Percentiles rank a stretch among this genome's conserved stretches.
Conservation (phyloP, 163 green algal species). For the Trebouxia gelatinosa region DNA sequence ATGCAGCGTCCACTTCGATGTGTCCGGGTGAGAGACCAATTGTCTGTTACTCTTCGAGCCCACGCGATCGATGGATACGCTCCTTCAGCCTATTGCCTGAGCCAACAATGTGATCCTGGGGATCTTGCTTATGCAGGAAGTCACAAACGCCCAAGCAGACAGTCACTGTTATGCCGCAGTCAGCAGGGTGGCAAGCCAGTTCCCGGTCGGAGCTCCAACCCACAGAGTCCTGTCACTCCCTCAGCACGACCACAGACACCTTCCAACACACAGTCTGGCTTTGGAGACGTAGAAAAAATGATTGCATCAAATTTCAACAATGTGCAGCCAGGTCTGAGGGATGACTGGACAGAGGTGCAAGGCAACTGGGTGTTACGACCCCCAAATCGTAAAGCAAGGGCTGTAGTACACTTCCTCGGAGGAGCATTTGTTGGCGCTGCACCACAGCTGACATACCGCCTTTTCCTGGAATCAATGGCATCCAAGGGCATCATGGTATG, state of each 20-base stretch:
- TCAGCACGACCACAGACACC: slow-evolving; percentile 7
- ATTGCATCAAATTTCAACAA: slow-evolving; percentile 29
- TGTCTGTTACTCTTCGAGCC: too few relatives aligned
- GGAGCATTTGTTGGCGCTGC: slow-evolving; percentile 87
- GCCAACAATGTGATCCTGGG: too few relatives aligned
- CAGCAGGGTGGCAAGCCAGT: neutral
- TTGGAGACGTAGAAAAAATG: slow-evolving; percentile 15
- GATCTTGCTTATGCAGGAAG: too few relatives aligned
- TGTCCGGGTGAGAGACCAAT: too few relatives aligned
- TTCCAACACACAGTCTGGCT: slow-evolving; percentile 5
- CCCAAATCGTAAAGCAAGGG: slow-evolving; percentile 37
- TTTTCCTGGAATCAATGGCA: slow-evolving; percentile 52
- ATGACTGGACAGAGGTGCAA: slow-evolving; percentile 62
- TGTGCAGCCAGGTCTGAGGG: slow-evolving; percentile 41
- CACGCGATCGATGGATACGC: too few relatives aligned
- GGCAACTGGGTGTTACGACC: slow-evolving; percentile 61
- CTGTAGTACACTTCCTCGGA: slow-evolving; percentile 86
- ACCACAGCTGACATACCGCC: slow-evolving; percentile 82
- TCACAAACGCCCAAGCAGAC: too few relatives aligned
- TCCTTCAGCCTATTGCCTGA: too few relatives aligned
- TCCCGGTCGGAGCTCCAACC: neutral
- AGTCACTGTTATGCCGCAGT: neutral
- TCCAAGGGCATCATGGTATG: slow-evolving; percentile 30
- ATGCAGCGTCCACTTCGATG: too few relatives aligned
- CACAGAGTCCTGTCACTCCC: slow-evolving; percentile 3